phyloP scores from a whole-genome alignment of 2,329 filamentous ascomycete species.

The Ophiostoma sp. region DNA sequence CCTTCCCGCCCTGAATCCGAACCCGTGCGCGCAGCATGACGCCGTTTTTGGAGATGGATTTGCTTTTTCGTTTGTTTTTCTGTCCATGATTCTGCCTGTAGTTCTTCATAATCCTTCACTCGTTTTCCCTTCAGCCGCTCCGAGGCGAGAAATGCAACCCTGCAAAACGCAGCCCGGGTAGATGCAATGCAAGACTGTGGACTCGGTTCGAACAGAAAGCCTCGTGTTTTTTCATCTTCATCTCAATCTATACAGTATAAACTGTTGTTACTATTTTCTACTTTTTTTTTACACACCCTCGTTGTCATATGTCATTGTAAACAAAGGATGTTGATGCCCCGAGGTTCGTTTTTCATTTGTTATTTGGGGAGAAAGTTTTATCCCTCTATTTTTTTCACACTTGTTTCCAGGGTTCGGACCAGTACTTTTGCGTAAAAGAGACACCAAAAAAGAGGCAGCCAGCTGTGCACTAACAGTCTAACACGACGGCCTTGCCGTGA shows the following conservation, averaged over 20 bases:
- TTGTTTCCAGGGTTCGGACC: neutral
- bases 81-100: neutral
- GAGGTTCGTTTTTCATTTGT: neutral
- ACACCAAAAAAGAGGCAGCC: conserved; percentile 22
- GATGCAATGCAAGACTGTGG: neutral
- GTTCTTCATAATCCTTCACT: neutral
- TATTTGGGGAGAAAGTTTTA: neutral
- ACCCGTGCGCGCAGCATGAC: conserved; percentile 10
- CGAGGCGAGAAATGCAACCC: conserved; percentile 10
- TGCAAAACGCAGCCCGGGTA: neutral
- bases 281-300: neutral
- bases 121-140: conserved; percentile 2
- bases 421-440: neutral
- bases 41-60: neutral
- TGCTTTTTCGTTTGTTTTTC: neutral
- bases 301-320: neutral
- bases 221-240: neutral
- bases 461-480: neutral
- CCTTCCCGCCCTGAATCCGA: neutral
- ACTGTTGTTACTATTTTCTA: neutral
- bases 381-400: neutral
- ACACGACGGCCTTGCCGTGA: neutral
- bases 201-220: neutral
- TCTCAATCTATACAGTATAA: neutral
- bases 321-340: neutral